Evolutionary conservation across 768 basidiomycete genomes (phyloP).

Genomic region (Calvatia gigantea): DNA sequence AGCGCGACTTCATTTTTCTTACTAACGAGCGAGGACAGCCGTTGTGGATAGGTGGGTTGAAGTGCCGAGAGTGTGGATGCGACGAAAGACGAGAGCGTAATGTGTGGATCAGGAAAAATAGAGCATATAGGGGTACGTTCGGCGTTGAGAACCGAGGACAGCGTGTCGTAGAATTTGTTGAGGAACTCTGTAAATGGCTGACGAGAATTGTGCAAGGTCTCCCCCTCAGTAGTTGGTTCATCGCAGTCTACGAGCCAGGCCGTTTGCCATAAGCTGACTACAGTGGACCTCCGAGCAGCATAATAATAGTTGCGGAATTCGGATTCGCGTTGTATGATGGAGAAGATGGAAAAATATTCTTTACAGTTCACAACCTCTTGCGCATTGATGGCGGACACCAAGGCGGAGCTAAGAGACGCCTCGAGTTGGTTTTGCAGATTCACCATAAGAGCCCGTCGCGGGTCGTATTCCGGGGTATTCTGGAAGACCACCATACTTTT

Average conservation of each 20-base stretch:
- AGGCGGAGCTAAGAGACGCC: conserved; percentile 83
- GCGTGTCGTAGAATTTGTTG: conserved; percentile 66
- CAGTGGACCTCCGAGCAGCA: conserved; percentile 64
- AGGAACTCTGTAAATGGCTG: conserved; percentile 66
- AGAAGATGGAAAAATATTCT: conserved; percentile 83
- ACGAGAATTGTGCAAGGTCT: conserved; percentile 1
- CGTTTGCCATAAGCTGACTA: conserved; percentile 70
- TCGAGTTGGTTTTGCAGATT: conserved; percentile 96
- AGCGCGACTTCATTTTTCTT: conserved; percentile 62
- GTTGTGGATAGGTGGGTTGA: conserved; percentile 77
- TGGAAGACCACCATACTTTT: conserved; percentile 90
- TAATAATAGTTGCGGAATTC: conserved; percentile 97
- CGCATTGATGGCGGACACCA: conserved; percentile 82
- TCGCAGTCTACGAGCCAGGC: conserved; percentile 48
- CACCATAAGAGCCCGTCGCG: conserved; percentile 79
- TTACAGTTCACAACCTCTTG: conserved; percentile 74
- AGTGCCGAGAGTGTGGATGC: conserved; percentile 76
- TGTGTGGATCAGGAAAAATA: conserved; percentile 85
- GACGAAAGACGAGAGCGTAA: conserved; percentile 77
- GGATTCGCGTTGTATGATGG: conserved; percentile 83
- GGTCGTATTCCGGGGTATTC: conserved; percentile 89
- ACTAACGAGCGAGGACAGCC: conserved; percentile 67
- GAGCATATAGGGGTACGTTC: conserved; percentile 74
- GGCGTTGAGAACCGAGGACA: conserved; percentile 60
- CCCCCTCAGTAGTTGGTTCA: conserved; percentile 15